Conservation (phyloP, 805 yeast genomes). For the Osmozyma mogii region DNA sequence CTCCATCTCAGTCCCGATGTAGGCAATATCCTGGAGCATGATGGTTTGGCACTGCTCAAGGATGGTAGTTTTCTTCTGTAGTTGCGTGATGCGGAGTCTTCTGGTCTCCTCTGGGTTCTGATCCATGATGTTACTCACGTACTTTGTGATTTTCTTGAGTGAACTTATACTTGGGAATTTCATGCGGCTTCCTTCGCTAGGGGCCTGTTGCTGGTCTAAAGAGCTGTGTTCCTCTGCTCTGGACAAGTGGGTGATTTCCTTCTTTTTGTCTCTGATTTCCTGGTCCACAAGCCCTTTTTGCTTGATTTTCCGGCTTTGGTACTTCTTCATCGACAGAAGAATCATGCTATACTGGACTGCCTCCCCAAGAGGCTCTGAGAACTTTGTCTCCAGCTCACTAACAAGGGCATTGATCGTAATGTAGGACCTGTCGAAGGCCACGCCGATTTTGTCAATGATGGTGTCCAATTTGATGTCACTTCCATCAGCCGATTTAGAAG, state of each 20-base stretch:
- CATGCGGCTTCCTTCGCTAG: constrained; percentile 15
- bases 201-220: constrained; percentile 2
- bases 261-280: constrained; percentile 25
- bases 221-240: constrained; percentile 15
- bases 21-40: constrained; percentile 34
- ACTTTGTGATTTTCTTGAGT: constrained; percentile 41
- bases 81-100: constrained; percentile 41
- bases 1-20: constrained; percentile 36
- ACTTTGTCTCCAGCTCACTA: constrained; percentile 46
- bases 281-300: constrained; percentile 25
- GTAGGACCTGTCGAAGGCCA: constrained; percentile 67
- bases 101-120: constrained; percentile 60
- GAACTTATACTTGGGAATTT: constrained; percentile 47
- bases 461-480: constrained; percentile 22
- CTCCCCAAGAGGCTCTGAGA: constrained; percentile 63
- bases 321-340: constrained; percentile 50
- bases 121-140: constrained; percentile 50
- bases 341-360: constrained; percentile 59
- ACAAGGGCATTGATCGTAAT: constrained; percentile 46
- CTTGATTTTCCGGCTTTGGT: constrained; percentile 36
- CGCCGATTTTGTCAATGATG: constrained; percentile 71
- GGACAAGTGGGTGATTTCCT: constrained; percentile 22
- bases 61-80: constrained; percentile 43
- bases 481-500: constrained; percentile 13
- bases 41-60: constrained; percentile 44